Base-by-base conservation (phyloP, 306 rosid species). In the Lathyrus aphaca region DNA sequence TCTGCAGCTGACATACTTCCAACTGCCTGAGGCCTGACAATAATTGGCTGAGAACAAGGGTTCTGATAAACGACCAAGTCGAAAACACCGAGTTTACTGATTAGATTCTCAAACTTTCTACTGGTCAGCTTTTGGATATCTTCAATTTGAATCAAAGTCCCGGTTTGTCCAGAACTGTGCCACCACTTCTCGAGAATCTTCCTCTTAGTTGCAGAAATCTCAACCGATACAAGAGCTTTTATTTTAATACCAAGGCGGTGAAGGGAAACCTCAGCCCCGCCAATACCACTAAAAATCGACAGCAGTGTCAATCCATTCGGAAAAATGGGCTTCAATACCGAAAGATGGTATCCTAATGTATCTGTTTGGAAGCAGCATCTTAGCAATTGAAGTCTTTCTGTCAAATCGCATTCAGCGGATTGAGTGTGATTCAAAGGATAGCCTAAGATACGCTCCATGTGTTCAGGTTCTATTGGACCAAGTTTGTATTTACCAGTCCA, bases 211-310 rank as follows among this genome's bases (percentile, higher is more conserved):
- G 55, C 87, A 3, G 83, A 82, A 50, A 86, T 79, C 79, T 94
- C 98, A 13, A 90, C 89, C 3, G 96, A 85, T 7, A 94, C 84
- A 25, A 94, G 85, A 30, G 79, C 87, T 71, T 88, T 86, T 82
- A 93, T 57, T 49, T 29, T 87, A 57, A 94, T 84, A 25, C 78
- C 96, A 17, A 94, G 96, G 65, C 87, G 85, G 67, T 87, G 90
- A n/a, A 90, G 58, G 15, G 96, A 85, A 59, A 94, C 38, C 72
- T 88, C 98, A n/a, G 91, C 91, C 32, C 98, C 97, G 46, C 96
- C 97, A 35, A 94, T 79, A 35, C 91, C 97, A 65, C 92, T 88
- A 53, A 85, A 90, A 46, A 94, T 69, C 6, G 98, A 90, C 32
- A 90, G 62, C 56, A 88, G 15, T 5, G 86, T 84, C 79, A 94